Conservation (phyloP, 331 rosid species). For the Spiraea crenata region DNA sequence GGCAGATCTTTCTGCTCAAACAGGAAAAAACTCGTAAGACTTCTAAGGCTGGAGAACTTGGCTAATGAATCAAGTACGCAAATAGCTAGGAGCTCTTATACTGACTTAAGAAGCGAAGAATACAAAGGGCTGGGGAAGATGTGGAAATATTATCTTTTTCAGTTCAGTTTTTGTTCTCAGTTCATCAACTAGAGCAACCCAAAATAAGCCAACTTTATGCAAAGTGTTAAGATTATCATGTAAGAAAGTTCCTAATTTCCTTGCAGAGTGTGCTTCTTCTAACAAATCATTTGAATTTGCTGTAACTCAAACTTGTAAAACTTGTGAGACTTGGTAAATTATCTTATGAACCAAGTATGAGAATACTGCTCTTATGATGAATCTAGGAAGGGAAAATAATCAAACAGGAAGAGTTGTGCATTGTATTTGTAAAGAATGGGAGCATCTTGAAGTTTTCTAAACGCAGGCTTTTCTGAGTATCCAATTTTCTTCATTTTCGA, state of each 20-base stretch:
- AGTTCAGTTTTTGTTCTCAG: background rate
- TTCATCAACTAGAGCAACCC: background rate
- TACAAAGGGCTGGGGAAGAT: background rate
- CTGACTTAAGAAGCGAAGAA: background rate
- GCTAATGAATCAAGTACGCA: background rate
- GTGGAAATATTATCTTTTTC: background rate
- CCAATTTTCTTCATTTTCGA: too few relatives aligned
- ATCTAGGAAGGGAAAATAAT: background rate
- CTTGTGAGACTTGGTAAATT: background rate
- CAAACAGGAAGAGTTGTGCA: background rate
- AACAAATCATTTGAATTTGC: too few relatives aligned
- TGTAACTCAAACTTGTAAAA: background rate
- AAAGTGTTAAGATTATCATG: too few relatives aligned
- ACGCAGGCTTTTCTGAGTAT: too few relatives aligned
- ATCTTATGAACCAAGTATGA: background rate
- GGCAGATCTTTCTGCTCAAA: constrained; percentile 46
- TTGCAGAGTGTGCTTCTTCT: too few relatives aligned
- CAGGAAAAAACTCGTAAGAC: background rate
- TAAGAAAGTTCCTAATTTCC: too few relatives aligned
- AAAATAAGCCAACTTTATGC: too few relatives aligned
- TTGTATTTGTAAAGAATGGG: too few relatives aligned
- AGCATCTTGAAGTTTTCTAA: too few relatives aligned
- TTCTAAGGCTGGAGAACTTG: background rate
- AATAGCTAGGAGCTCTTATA: background rate
- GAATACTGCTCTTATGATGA: background rate